phyloP scores from a whole-genome alignment of 805 yeast genomes.

The Ogataea nakhonphanomensis region DNA sequence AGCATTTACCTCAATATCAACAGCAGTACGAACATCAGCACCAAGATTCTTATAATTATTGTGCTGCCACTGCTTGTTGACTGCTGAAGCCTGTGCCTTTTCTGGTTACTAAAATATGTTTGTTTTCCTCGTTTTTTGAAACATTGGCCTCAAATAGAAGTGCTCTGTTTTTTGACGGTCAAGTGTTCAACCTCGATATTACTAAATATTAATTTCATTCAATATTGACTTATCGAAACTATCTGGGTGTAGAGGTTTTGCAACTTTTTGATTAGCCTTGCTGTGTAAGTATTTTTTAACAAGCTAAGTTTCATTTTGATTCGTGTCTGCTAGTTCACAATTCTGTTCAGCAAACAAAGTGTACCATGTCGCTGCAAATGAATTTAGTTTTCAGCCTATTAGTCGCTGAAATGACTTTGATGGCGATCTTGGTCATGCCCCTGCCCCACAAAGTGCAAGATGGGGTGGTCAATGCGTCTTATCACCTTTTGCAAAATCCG shows the following conservation, averaged over 20 bases:
- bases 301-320: not conserved
- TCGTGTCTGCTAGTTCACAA: not conserved
- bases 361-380: constrained; percentile 33
- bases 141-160: not conserved
- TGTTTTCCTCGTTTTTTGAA: constrained; percentile 3
- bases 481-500: constrained; percentile 30
- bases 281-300: not conserved
- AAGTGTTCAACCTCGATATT: constrained; percentile 5
- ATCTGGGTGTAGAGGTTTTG: constrained; percentile 3
- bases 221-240: too few species aligned
- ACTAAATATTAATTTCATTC: not conserved
- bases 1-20: constrained; percentile 9
- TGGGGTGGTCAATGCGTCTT: constrained; percentile 35
- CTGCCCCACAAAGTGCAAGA: constrained; percentile 43
- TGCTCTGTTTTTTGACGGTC: constrained; percentile 1
- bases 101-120: not conserved
- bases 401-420: constrained; percentile 41
- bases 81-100: not conserved
- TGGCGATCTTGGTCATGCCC: constrained; percentile 45
- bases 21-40: constrained; percentile 10
- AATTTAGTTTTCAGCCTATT: constrained; percentile 38
- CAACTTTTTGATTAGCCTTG: not conserved
- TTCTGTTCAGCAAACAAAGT: not conserved
- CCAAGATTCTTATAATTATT: constrained; percentile 13
- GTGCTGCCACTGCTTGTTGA: constrained; percentile 26